These are phyloP conservation scores for Rubroboletus pulcherrimus DNA, from an alignment of 768 basidiomycete species.

Conservation along the genomic window DNA sequence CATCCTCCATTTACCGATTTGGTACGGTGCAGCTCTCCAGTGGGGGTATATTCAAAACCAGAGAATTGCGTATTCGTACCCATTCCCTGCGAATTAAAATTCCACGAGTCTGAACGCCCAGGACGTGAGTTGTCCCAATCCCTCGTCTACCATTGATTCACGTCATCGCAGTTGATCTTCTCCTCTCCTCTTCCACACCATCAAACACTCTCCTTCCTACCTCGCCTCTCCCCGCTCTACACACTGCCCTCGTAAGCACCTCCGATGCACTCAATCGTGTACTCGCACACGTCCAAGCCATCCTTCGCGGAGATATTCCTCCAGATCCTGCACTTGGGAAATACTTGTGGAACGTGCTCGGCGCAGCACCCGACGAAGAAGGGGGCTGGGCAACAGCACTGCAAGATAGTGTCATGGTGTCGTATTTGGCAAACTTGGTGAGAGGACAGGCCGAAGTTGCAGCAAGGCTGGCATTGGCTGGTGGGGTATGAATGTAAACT, in stretches of 20 bases:
- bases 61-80: slow-evolving; percentile 96
- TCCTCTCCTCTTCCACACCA: slow-evolving; percentile 51
- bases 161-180: slow-evolving; percentile 65
- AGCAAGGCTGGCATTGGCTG: slow-evolving; percentile 75
- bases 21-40: slow-evolving; percentile 58
- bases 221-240: slow-evolving; percentile 55
- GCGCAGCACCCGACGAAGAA: slow-evolving; percentile 69
- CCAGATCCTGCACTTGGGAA: slow-evolving; percentile 86
- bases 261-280: slow-evolving; percentile 81
- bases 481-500: slow-evolving; percentile 25
- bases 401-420: slow-evolving; percentile 93
- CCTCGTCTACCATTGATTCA: slow-evolving; percentile 3
- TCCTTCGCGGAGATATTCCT: slow-evolving; percentile 70
- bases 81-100: slow-evolving; percentile 81
- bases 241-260: slow-evolving; percentile 58
- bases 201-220: slow-evolving; percentile 35
- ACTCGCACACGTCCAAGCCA: slow-evolving; percentile 76
- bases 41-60: slow-evolving; percentile 84
- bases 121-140: slow-evolving; percentile 56
- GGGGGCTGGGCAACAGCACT: slow-evolving; percentile 71
- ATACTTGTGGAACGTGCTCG: slow-evolving; percentile 85
- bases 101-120: slow-evolving; percentile 79
- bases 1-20: slow-evolving; percentile 10
- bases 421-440: slow-evolving; percentile 90
- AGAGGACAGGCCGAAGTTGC: slow-evolving; percentile 92